Evolutionary conservation across 2,329 filamentous ascomycete species (phyloP), one percentile per base, ranked within the genome.

Genomic region (Sclerotinia sclerotiorum): DNA sequence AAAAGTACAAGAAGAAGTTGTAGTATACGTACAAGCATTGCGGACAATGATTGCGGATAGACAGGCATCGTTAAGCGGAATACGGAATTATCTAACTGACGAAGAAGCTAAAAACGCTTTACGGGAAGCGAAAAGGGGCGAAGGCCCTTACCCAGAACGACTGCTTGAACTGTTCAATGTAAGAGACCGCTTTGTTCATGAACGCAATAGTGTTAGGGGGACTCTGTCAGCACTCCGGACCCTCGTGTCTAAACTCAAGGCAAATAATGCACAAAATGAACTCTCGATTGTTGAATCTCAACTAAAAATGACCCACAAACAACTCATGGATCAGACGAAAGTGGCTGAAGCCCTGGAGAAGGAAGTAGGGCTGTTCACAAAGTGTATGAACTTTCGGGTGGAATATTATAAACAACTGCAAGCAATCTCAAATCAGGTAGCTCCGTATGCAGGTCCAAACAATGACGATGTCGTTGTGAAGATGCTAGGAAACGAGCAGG

Each of bases 331-430:
- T 55, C 87, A 89, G 73, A 81, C 72, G 46, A 88, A 88, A 74
- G 81, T 79, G 0, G 75, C 77, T 0, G 69, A 76, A 2, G 78
- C 78, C 6, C 77, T 90, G 17, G 88, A 92, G 70, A 86, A 86
- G 69, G 94, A 97, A 77, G 81, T 93, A 7, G 89, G 94, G 58
- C 81, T 88, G 39, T 95, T 97, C 77, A 90, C 88, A 39, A 83
- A 84, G 21, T 87, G 90, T 0, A 94, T 97, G 87, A 98, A 98
- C 75, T 84, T 88, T 49, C 89, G 95, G 19, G 80, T 97, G 0
- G 93, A 95, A 68, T 98, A 93, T 77, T 98, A 98, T 77, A 88
- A 90, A 6, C 93, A 97, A 75, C 83, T 98, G 15, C 95, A 98
- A 76, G 86, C 87, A 35, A 88, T 98, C n/a, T 97, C 94, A 0